Evolutionary conservation across 2,329 filamentous ascomycete species (phyloP).

Genomic region (Botryotinia convoluta): DNA sequence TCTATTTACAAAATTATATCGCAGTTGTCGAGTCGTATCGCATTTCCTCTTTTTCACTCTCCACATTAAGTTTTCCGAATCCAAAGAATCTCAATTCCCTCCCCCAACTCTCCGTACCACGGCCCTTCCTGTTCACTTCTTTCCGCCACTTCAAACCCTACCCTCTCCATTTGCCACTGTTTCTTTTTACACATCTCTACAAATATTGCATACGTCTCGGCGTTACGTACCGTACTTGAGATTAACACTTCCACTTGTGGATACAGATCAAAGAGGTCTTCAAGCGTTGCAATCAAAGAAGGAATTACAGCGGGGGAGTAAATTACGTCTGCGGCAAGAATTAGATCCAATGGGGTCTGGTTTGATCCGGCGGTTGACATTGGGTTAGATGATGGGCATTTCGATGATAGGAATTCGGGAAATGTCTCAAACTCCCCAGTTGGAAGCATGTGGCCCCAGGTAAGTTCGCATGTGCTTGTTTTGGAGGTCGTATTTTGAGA

Average conservation of each 20-base stretch:
- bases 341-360: conserved; percentile 54
- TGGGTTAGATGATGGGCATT: neutral
- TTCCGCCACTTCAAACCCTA: conserved; percentile 44
- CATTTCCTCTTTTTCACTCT: neutral
- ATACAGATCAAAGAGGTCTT: conserved; percentile 58
- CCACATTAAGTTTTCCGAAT: neutral
- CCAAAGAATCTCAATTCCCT: conserved; percentile 17
- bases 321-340: conserved; percentile 75
- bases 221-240: conserved; percentile 68
- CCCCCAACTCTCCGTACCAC: conserved; percentile 50
- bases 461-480: conserved; percentile 54
- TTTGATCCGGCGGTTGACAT: conserved; percentile 22
- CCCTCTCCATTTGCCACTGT: conserved; percentile 44
- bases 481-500: conserved; percentile 41
- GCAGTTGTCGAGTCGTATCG: neutral
- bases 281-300: conserved; percentile 61
- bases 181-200: conserved; percentile 49
- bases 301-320: conserved; percentile 67
- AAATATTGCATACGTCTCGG: conserved; percentile 65
- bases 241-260: conserved; percentile 60
- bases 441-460: conserved; percentile 43
- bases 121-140: conserved; percentile 54
- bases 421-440: conserved; percentile 40
- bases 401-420: conserved; percentile 11
- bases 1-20: neutral